These are phyloP conservation scores for Podila horticola DNA, from an alignment of 192 early-diverging fungal genomes.

Conservation along the genomic window DNA sequence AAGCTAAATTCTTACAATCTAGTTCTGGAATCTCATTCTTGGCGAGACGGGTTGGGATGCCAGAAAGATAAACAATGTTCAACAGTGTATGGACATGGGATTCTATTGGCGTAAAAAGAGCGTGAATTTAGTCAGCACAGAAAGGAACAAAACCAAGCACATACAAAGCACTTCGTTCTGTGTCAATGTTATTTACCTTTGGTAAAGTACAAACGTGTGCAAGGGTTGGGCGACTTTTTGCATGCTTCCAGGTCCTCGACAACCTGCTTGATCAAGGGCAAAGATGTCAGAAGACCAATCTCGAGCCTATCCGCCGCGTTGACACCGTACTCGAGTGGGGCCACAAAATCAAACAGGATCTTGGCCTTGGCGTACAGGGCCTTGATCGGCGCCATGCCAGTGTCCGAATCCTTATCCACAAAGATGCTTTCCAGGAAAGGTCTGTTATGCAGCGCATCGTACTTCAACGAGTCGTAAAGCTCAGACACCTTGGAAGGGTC, in stretches of 20 bases:
- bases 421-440: constrained; percentile 82
- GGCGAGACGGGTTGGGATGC: constrained; percentile 77
- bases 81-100: constrained; percentile 94
- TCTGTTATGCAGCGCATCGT: constrained; percentile 97
- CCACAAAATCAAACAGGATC: constrained; percentile 92
- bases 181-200: constrained; percentile 67
- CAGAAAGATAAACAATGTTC: constrained; percentile 90
- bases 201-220: constrained; percentile 92
- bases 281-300: constrained; percentile 84
- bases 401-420: constrained; percentile 45
- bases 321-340: constrained; percentile 94
- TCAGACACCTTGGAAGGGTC: constrained; percentile 92
- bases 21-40: constrained; percentile 82
- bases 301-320: constrained; percentile 81
- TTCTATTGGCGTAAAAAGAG: constrained; percentile 53
- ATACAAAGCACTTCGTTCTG: too few relatives aligned
- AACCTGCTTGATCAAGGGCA: constrained; percentile 83
- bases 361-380: constrained; percentile 87
- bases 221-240: constrained; percentile 59
- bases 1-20: constrained; percentile 75
- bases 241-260: constrained; percentile 77
- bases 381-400: constrained; percentile 50
- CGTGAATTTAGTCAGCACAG: background rate
- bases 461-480: constrained; percentile 96
- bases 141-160: too few relatives aligned